Evolutionary conservation across 805 yeast species (phyloP).

Genomic region (Scheffersomyces ergatensis): DNA sequence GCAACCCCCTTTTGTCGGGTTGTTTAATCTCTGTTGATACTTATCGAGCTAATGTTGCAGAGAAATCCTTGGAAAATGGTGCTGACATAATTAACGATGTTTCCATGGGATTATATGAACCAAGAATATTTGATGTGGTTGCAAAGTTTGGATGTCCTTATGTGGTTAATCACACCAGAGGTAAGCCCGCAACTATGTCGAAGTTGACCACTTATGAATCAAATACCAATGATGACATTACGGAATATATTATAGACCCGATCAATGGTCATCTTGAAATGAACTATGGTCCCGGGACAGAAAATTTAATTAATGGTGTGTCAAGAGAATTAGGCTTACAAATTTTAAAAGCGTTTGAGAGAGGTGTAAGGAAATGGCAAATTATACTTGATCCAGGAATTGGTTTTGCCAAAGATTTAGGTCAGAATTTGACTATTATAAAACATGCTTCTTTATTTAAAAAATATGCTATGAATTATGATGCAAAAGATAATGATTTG

Average conservation of each 20-base stretch:
- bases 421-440: constrained; percentile 68
- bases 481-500: constrained; percentile 11
- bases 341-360: constrained; percentile 51
- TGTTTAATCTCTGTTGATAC: constrained; percentile 83
- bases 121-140: constrained; percentile 62
- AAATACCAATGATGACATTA: constrained; percentile 30
- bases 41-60: constrained; percentile 74
- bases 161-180: constrained; percentile 81
- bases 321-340: constrained; percentile 62
- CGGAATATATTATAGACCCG: constrained; percentile 34
- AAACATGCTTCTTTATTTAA: constrained; percentile 49
- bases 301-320: constrained; percentile 51
- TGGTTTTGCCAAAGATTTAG: constrained; percentile 87
- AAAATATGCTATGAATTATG: constrained; percentile 37
- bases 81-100: constrained; percentile 93
- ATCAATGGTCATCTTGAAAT: constrained; percentile 18
- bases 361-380: constrained; percentile 86
- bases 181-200: constrained; percentile 74
- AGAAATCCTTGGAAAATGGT: constrained; percentile 64
- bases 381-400: constrained; percentile 90
- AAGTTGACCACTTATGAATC: constrained; percentile 52
- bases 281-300: constrained; percentile 16
- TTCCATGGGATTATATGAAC: constrained; percentile 74
- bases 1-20: constrained; percentile 30
- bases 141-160: constrained; percentile 73